Evolutionary conservation across 805 yeast species (phyloP).

Genomic region (Candida sphagnicola): DNA sequence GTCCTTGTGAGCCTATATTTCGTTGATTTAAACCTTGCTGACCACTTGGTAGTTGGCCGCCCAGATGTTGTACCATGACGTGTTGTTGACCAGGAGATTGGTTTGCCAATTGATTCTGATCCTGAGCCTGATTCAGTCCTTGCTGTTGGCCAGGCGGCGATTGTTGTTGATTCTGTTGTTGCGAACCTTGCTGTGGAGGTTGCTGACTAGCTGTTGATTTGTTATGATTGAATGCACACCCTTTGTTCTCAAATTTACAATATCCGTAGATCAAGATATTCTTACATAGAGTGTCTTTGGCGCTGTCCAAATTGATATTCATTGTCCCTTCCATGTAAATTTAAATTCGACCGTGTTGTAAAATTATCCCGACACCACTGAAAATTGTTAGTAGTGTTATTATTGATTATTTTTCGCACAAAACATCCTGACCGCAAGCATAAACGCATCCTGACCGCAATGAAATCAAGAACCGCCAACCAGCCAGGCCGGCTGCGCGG

Average conservation of each 20-base stretch:
- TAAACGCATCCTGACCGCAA: too few relatives aligned
- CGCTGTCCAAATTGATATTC: slow-evolving; percentile 49
- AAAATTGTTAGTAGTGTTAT: too few relatives aligned
- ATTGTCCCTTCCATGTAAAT: slow-evolving; percentile 11
- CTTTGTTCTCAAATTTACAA: slow-evolving; percentile 83
- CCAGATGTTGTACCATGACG: neutral
- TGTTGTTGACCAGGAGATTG: neutral
- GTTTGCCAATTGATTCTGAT: neutral
- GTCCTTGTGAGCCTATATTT: neutral
- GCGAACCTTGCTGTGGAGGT: slow-evolving; percentile 7
- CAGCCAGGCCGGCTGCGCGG: too few relatives aligned
- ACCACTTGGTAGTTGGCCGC: neutral
- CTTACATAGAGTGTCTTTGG: slow-evolving; percentile 76
- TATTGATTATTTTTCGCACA: too few relatives aligned
- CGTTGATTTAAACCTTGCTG: neutral
- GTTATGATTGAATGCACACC: slow-evolving; percentile 73
- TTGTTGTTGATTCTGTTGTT: slow-evolving; percentile 6
- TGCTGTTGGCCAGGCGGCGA: too few relatives aligned
- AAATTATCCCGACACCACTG: too few relatives aligned
- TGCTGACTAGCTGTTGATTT: slow-evolving; percentile 4
- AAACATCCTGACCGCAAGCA: too few relatives aligned
- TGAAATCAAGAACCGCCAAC: too few relatives aligned
- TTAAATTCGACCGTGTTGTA: too few relatives aligned
- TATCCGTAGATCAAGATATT: slow-evolving; percentile 83
- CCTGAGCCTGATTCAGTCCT: too few relatives aligned